These are phyloP conservation scores for Lobulomyces angularis DNA, from an alignment of 192 early-diverging fungal species.

Conservation along the genomic window DNA sequence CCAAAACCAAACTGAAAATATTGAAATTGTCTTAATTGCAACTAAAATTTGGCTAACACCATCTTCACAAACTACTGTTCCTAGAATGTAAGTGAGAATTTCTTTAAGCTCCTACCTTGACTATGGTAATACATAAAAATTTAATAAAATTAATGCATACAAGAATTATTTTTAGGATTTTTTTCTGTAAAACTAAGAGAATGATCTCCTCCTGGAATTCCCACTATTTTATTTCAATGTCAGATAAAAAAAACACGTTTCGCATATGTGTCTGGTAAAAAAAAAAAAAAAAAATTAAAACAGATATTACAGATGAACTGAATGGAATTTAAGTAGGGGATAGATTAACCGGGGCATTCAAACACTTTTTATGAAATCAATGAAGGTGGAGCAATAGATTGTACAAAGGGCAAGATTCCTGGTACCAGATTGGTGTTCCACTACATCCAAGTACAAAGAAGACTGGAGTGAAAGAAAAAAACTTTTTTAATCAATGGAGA, in stretches of 20 bases:
- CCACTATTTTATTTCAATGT: conserved; percentile 27
- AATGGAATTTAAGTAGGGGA: too few species aligned
- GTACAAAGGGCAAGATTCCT: too few species aligned
- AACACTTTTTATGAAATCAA: conserved; percentile 30
- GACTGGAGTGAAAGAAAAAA: conserved; percentile 15
- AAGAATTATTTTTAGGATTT: too few species aligned
- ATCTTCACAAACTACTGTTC: conserved; percentile 4
- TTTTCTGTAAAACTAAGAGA: conserved; percentile 11
- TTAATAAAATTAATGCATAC: too few species aligned
- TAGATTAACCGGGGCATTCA: conserved; percentile 5
- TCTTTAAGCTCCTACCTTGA: conserved; percentile 15
- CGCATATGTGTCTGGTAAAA: background rate
- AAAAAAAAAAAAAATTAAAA: too few species aligned
- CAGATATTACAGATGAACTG: too few species aligned
- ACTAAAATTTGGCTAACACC: conserved; percentile 1
- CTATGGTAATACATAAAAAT: conserved; percentile 19
- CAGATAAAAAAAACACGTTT: conserved; percentile 7
- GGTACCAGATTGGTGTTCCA: too few species aligned
- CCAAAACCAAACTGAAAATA: conserved; percentile 13
- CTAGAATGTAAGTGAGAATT: conserved; percentile 12
- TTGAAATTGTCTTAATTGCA: conserved; percentile 12
- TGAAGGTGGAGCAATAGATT: conserved; percentile 9
- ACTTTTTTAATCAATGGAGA: background rate
- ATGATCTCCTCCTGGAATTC: conserved; percentile 5
- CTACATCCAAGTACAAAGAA: too few species aligned